Percentiles rank a stretch among this genome's conserved stretches.
phyloP scores from a whole-genome alignment of 352 stramenopile species.

The Pythium sukuiense region DNA sequence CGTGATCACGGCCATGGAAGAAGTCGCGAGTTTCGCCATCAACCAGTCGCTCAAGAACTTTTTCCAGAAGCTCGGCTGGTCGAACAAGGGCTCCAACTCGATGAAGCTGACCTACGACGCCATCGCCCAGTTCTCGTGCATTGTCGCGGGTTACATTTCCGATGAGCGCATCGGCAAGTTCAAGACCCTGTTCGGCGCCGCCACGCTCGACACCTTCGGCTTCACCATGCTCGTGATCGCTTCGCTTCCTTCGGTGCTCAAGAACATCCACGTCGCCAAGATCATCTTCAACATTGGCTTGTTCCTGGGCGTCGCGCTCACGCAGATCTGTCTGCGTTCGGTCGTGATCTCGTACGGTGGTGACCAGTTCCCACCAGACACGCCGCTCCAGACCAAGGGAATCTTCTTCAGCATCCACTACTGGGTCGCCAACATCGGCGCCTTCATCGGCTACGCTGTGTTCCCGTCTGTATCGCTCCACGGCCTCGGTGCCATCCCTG shows the following conservation, averaged over 20 bases:
- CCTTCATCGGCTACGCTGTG: conserved; percentile 48
- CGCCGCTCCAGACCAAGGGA: conserved; percentile 24
- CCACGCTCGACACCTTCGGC: conserved; percentile 27
- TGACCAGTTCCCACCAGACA: conserved; percentile 33
- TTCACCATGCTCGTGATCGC: conserved; percentile 22
- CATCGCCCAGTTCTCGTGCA: conserved; percentile 29
- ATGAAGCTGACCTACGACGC: conserved; percentile 37
- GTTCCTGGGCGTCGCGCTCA: conserved; percentile 30
- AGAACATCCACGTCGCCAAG: conserved; percentile 16
- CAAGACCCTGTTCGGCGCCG: conserved; percentile 32
- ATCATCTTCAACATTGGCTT: conserved; percentile 30
- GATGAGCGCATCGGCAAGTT: conserved; percentile 33
- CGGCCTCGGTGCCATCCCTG: conserved; percentile 38
- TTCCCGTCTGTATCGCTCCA: conserved; percentile 52
- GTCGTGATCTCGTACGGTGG: conserved; percentile 32
- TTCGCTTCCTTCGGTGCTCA: conserved; percentile 27
- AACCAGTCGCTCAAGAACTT: conserved; percentile 39
- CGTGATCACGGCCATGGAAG: conserved; percentile 28
- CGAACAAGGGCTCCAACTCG: conserved; percentile 29
- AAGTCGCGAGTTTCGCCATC: conserved; percentile 32
- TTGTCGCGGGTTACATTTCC: conserved; percentile 32
- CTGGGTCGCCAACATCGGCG: conserved; percentile 54
- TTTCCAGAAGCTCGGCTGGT: conserved; percentile 32
- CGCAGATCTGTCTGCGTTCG: conserved; percentile 30
- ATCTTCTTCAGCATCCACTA: conserved; percentile 63